Conservation (phyloP, 768 basidiomycete species). For the Suillus paluster region DNA sequence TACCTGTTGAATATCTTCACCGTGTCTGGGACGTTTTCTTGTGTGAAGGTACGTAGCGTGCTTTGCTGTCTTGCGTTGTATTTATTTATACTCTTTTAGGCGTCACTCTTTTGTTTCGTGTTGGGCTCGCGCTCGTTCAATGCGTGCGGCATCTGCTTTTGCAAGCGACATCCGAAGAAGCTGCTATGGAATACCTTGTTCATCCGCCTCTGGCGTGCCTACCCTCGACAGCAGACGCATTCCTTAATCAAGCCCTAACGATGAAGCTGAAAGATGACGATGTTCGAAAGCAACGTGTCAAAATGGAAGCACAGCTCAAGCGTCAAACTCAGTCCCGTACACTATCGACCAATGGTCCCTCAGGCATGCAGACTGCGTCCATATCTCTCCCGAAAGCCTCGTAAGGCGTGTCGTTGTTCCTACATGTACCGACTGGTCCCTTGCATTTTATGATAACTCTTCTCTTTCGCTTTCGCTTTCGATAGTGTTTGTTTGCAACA, state of each 20-base stretch:
- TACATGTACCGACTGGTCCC: conserved; percentile 1
- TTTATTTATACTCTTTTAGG: conserved; percentile 45
- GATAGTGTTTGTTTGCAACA: conserved; percentile 5
- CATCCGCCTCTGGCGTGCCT: conserved; percentile 57
- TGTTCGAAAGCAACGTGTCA: conserved; percentile 71
- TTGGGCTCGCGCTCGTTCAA: conserved; percentile 66
- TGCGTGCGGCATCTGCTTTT: conserved; percentile 65
- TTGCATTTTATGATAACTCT: not conserved
- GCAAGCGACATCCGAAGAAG: conserved; percentile 50
- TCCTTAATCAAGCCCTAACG: conserved; percentile 63
- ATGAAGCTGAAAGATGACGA: conserved; percentile 83
- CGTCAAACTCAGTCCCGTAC: conserved; percentile 51
- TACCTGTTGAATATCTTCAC: conserved; percentile 68
- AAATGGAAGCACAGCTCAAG: conserved; percentile 77
- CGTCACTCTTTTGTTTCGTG: conserved; percentile 72
- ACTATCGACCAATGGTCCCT: conserved; percentile 25
- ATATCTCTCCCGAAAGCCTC: conserved; percentile 33
- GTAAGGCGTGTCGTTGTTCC: not conserved
- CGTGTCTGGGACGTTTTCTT: conserved; percentile 86
- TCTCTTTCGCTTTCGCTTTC: conserved; percentile 6
- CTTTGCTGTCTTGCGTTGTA: not conserved
- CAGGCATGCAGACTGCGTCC: conserved; percentile 28
- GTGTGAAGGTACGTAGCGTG: conserved; percentile 63
- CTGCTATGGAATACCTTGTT: conserved; percentile 51
- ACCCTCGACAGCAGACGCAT: conserved; percentile 61